These are phyloP conservation scores for Capronia americana DNA, from an alignment of 2,329 filamentous ascomycete species.

Conservation along the genomic window DNA sequence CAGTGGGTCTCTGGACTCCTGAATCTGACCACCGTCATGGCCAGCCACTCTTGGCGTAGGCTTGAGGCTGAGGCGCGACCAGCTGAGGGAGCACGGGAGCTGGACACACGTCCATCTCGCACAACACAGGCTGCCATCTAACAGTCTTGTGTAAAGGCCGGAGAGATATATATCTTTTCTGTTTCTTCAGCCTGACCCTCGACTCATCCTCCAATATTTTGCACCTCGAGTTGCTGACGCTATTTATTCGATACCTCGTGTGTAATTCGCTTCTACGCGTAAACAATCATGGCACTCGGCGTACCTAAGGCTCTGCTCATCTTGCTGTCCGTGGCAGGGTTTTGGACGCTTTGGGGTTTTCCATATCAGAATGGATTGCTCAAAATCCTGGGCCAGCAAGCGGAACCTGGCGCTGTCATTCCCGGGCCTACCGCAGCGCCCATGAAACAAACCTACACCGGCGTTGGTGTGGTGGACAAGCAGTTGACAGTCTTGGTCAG, in stretches of 20 bases:
- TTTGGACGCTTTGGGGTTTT: constrained; percentile 41
- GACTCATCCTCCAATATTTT: background rate
- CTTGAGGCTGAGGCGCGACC: constrained; percentile 19
- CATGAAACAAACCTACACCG: constrained; percentile 41
- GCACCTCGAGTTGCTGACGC: background rate
- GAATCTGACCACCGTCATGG: constrained; percentile 20
- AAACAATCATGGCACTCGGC: constrained; percentile 23
- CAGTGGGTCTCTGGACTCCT: background rate
- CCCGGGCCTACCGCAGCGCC: constrained; percentile 41
- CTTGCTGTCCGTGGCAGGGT: constrained; percentile 33
- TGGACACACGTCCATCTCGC: constrained; percentile 3
- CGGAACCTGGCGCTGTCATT: constrained; percentile 39
- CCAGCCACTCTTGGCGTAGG: constrained; percentile 6
- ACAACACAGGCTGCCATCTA: constrained; percentile 13
- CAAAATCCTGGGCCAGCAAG: constrained; percentile 36
- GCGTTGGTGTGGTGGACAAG: constrained; percentile 39
- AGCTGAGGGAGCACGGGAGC: constrained; percentile 10
- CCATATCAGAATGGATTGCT: constrained; percentile 41
- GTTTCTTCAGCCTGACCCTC: background rate
- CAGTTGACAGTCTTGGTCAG: constrained; percentile 41
- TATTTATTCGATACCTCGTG: background rate
- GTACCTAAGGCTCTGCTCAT: constrained; percentile 26
- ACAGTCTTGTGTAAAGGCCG: background rate
- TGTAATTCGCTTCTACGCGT: background rate
- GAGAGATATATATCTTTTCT: constrained; percentile 1